Conservation (phyloP, 1,139 yeast species). For the Pichia sp. region DNA sequence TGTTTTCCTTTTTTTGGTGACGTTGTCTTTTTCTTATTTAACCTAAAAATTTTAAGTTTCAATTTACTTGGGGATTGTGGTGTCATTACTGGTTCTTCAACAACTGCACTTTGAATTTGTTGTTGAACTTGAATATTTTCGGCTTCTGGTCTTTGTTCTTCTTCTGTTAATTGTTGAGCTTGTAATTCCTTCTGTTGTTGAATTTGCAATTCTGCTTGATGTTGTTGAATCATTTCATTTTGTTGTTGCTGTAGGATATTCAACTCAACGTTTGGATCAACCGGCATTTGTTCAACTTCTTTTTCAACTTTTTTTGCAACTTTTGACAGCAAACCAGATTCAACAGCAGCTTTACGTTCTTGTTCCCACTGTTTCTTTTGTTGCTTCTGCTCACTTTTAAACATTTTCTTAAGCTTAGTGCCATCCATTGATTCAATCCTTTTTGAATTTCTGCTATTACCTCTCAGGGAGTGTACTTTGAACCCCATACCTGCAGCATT, state of each 20-base stretch:
- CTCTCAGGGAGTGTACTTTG: conserved; percentile 21
- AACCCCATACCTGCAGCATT: conserved; percentile 21
- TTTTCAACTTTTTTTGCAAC: conserved; percentile 6
- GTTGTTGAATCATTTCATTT: not conserved
- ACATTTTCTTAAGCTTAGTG: conserved; percentile 8
- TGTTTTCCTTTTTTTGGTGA: conserved; percentile 1
- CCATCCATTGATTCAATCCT: conserved; percentile 8
- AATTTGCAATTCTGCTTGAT: not conserved
- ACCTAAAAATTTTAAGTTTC: conserved; percentile 6
- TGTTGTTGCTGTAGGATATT: conserved; percentile 1
- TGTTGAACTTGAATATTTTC: not conserved
- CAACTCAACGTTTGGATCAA: conserved; percentile 10
- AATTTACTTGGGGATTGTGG: conserved; percentile 4
- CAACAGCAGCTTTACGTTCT: conserved; percentile 10
- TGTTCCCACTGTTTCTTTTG: conserved; percentile 15
- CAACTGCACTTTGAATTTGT: not conserved
- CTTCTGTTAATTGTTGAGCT: not conserved
- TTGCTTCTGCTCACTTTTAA: conserved; percentile 12
- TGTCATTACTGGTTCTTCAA: conserved; percentile 1
- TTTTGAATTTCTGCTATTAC: not conserved
- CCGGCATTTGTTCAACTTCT: conserved; percentile 11
- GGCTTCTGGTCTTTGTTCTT: not conserved
- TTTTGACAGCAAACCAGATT: conserved; percentile 1
- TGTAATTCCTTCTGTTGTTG: not conserved
- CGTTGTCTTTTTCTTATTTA: conserved; percentile 7